Percentiles rank a stretch among this genome's conserved stretches.
phyloP scores from a whole-genome alignment of 1,284 basidiomycete species.

The Cutaneotrichosporon arboriforme region DNA sequence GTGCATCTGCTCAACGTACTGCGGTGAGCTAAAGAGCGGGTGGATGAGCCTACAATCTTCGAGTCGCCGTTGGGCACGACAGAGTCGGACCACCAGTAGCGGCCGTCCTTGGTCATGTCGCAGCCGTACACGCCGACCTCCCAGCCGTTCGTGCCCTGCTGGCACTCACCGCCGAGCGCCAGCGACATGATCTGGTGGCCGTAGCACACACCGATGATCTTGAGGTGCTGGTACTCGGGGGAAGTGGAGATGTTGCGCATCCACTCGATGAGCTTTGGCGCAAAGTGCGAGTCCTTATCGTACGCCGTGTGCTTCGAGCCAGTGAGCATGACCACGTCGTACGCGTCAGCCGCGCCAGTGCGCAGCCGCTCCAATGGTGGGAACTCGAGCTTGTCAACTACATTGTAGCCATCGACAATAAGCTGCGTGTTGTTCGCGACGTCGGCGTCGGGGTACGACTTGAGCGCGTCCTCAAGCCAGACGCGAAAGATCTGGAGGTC shows the following conservation, averaged over 20 bases:
- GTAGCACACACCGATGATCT: slow-evolving; percentile 51
- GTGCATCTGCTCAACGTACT: slow-evolving; percentile 55
- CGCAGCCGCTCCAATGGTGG: slow-evolving; percentile 47
- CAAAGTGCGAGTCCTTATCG: slow-evolving; percentile 32
- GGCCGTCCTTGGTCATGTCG: slow-evolving; percentile 48
- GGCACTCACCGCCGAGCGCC: slow-evolving; percentile 50
- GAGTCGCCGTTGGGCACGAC: slow-evolving; percentile 36
- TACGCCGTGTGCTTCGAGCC: slow-evolving; percentile 49
- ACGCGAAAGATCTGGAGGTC: slow-evolving; percentile 47
- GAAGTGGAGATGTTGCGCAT: slow-evolving; percentile 28
- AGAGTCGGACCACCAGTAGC: slow-evolving; percentile 46
- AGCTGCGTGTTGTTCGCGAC: slow-evolving; percentile 33
- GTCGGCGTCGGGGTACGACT: slow-evolving; percentile 29
- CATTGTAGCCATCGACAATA: slow-evolving; percentile 52
- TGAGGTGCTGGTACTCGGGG: slow-evolving; percentile 30
- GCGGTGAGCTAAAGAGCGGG: neutral
- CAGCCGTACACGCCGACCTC: slow-evolving; percentile 51
- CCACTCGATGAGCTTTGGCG: slow-evolving; percentile 33
- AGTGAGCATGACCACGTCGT: slow-evolving; percentile 53
- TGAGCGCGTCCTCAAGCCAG: slow-evolving; percentile 43
- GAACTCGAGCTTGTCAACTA: slow-evolving; percentile 48
- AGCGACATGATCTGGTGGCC: slow-evolving; percentile 54
- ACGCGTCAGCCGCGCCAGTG: slow-evolving; percentile 33
- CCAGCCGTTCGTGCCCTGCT: slow-evolving; percentile 50
- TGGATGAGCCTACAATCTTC: slow-evolving; percentile 14